Evolutionary conservation across 2,329 filamentous ascomycete genomes (phyloP), one percentile per base, ranked within the genome.

Genomic region (Coniella lustricola): DNA sequence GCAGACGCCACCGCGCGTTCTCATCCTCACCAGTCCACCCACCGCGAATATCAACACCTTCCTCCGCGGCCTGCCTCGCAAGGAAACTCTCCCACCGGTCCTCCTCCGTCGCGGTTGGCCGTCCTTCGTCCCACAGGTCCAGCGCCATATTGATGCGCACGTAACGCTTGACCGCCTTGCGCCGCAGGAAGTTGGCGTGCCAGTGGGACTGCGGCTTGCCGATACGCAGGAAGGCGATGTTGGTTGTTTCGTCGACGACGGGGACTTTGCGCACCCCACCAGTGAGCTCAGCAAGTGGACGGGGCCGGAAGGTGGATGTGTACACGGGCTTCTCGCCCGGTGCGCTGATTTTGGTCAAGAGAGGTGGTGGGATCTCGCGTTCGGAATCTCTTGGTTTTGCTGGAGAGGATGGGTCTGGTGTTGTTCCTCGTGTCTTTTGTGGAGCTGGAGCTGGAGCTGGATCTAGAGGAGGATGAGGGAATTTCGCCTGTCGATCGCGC

Each of bases 151-250:
- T 50, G 12, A 75, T 62, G 14, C 71, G 65, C 38, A 61, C 60
- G 37, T 71, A 64, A n/a, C 73, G 73, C 34, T 65, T 60, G 3
- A 60, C 52, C 16, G 75, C 62, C 57, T 77, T 79, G 43, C 76
- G 67, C 9, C 71, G 67, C 2, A 90, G 57, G 14, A 83, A 71
- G 8, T 75, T 67, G n/a, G 72, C 76, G 17, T 90, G 64, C n/a
- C 65, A 64, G 1, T 61, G 60, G 2, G 82, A 75, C 62, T 90
- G 83, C 4, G 82, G 81, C 62, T 85, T 86, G 53, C 69, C 73
- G 38, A 84, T 64, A 32, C 86, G 79, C 22, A 91, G 62, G 58
- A 90, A 84, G 1, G 84, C 78, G 20, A 82, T 64, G 21, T 72
- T 73, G 35, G 72, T 69, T 2, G 81, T 72, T 3, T 76, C 67